Evolutionary conservation across 345 rosid genomes (phyloP).

Genomic region (Chamaenerion angustifolium): DNA sequence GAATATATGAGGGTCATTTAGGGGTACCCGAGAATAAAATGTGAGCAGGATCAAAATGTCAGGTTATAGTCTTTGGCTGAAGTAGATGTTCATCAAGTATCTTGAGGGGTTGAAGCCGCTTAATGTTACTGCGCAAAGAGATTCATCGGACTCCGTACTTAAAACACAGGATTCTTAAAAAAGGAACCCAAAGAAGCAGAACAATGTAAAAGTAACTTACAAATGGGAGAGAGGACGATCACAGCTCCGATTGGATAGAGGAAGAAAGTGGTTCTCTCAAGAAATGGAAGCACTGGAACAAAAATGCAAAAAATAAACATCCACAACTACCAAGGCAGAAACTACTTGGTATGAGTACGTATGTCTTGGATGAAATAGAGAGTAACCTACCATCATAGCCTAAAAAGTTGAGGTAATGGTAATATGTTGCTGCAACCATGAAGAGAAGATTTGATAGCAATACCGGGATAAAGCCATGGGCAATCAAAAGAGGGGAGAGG

Average conservation of each 20-base stretch:
- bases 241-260: conserved; percentile 80
- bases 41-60: too few species aligned
- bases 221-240: conserved; percentile 67
- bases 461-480: conserved; percentile 81
- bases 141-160: conserved; percentile 1
- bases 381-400: conserved; percentile 78
- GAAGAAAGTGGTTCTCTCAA: conserved; percentile 94
- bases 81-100: conserved; percentile 85
- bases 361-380: background rate
- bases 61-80: conserved; percentile 58
- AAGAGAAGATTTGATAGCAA: conserved; percentile 82
- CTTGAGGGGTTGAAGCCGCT: conserved; percentile 96
- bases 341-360: too few species aligned
- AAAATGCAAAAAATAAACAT: conserved; percentile 3
- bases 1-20: too few species aligned
- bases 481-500: conserved; percentile 68
- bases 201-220: conserved; percentile 33
- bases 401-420: conserved; percentile 94
- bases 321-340: too few species aligned
- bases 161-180: background rate
- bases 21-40: too few species aligned
- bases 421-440: conserved; percentile 85
- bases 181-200: background rate
- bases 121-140: conserved; percentile 57
- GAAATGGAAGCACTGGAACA: conserved; percentile 76